Evolutionary conservation across 371 early-diverging fungal genomes (phyloP), one percentile per base, ranked within the genome.

Genomic region (Rhizopus stolonifer): DNA sequence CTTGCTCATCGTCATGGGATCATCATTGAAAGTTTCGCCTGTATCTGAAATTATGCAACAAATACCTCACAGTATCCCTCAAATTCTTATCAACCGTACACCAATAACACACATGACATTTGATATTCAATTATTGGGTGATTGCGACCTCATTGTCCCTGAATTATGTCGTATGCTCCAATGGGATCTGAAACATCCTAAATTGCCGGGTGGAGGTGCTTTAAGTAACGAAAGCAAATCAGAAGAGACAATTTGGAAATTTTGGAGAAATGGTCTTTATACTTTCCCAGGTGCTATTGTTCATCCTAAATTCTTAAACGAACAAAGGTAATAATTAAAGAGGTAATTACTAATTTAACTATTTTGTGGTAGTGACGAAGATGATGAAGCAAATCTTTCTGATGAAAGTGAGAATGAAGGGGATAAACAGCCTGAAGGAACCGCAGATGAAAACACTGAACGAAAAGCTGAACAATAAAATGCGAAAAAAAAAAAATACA

Each of bases 11-110:
- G 98, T 95, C 7, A 96, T 97, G 78, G 98, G 98, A 2, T 90
- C 91, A 25, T 90, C 90, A n/a, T 73, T 97, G n/a, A 93, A 93
- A 60, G 96, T 97, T 1, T 87, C 93, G 0, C 98, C 98, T 4
- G 95, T 97, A 1, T 90, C 92, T 2, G 88, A 90, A 29, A 91
- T 96, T 44, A 90, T 92, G 86, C 77, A 85, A 25, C 81, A 77
- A 46, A 79, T 94, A 31, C 96, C 95, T 3, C 87, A 82, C 29
- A 57, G 73, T 18, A 87, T 96, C 0, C 96, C 96, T 0, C 94
- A 93, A 51, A 85, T 97, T 14, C 73, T 95, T 4, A 94, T 97
- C 63, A 97, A 97, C 71, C 77, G 87, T 51, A 94, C 95, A 47
- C 85, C 89, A 6, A 87, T 94, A 29, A 82, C 87, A 39, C 86